These are phyloP conservation scores for Dictyostelium capitatum DNA, from an alignment of 78 protist species.

Conservation along the genomic window DNA sequence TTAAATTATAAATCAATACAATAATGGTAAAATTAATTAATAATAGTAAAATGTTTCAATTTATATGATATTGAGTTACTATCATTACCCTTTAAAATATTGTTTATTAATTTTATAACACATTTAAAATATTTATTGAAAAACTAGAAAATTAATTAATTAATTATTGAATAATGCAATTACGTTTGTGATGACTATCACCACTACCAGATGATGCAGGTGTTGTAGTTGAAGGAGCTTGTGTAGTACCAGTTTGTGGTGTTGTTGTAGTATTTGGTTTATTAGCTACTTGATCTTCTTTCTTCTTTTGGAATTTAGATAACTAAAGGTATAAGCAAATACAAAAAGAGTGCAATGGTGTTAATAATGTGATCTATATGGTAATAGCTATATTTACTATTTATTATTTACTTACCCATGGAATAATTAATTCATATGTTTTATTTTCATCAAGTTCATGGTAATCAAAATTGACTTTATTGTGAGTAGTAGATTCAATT, in stretches of 20 bases:
- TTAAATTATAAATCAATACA: no score
- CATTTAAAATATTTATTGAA: no score
- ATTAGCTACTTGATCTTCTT: neutral
- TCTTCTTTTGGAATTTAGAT: neutral
- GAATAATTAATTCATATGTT: slow-evolving; percentile 9
- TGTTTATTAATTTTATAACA: no score
- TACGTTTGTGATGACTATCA: neutral
- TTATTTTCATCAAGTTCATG: slow-evolving; percentile 6
- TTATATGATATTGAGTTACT: no score
- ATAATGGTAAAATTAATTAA: no score
- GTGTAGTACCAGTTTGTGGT: neutral
- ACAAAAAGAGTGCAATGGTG: neutral
- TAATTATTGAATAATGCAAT: no score
- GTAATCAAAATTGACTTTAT: neutral
- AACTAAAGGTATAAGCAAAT: neutral
- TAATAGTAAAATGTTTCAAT: no score
- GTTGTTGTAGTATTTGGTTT: neutral
- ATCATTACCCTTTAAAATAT: no score
- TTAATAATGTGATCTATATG: no score
- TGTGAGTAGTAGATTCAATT: neutral
- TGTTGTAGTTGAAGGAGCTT: neutral
- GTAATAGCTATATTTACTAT: no score
- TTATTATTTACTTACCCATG: neutral
- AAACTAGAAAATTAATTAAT: no score
- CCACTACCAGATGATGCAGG: neutral